Evolutionary conservation across 1,139 yeast genomes (phyloP).

Genomic region (Yamadazyma dushanensis): DNA sequence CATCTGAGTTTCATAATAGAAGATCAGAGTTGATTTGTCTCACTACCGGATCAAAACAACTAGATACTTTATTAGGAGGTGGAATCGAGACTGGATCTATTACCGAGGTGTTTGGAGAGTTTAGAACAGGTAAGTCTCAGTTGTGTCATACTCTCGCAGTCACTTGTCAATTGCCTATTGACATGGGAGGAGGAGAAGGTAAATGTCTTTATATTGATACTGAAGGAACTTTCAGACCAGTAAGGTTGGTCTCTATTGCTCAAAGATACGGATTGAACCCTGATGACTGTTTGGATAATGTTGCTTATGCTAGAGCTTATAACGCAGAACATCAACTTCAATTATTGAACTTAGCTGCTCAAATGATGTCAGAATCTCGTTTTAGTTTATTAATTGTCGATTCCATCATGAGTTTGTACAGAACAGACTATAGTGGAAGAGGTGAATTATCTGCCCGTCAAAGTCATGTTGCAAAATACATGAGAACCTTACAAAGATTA

Average conservation of each 20-base stretch:
- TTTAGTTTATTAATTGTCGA: constrained; percentile 83
- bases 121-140: constrained; percentile 97
- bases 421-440: constrained; percentile 95
- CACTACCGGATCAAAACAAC: constrained; percentile 92
- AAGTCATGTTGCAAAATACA: constrained; percentile 87
- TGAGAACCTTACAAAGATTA: constrained; percentile 86
- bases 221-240: constrained; percentile 95
- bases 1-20: constrained; percentile 89
- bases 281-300: constrained; percentile 93
- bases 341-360: constrained; percentile 85
- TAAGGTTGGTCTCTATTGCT: constrained; percentile 85
- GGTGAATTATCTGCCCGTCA: constrained; percentile 97
- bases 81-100: constrained; percentile 97
- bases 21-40: constrained; percentile 88
- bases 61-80: constrained; percentile 92
- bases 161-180: constrained; percentile 94
- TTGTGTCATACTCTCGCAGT: constrained; percentile 95
- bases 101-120: constrained; percentile 96
- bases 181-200: constrained; percentile 99
- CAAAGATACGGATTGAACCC: constrained; percentile 90
- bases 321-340: constrained; percentile 96
- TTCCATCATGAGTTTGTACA: constrained; percentile 92
- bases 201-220: constrained; percentile 95
- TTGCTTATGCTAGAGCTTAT: constrained; percentile 95
- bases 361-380: constrained; percentile 94